Conservation (phyloP, 1,284 basidiomycete genomes). For the Marasmius sp. region DNA sequence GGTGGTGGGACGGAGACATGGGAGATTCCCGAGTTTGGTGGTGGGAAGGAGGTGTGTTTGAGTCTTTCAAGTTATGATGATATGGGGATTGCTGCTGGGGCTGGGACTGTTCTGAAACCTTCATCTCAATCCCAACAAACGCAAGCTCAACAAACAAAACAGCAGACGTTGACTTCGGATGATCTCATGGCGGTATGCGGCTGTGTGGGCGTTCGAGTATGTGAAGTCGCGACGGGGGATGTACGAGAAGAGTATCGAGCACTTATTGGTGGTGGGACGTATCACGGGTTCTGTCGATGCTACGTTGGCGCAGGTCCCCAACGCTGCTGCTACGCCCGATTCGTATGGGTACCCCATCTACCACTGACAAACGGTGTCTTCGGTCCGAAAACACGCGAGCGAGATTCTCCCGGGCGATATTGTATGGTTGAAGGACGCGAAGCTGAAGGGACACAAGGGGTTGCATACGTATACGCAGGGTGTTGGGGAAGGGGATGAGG, state of each 20-base stretch:
- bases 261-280: conserved; percentile 82
- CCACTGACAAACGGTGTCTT: conserved; percentile 61
- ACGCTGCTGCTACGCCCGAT: conserved; percentile 38
- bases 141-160: conserved; percentile 12
- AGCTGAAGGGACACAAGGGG: conserved; percentile 87
- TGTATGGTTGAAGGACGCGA: conserved; percentile 73
- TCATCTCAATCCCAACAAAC: conserved; percentile 14
- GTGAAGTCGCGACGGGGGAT: conserved; percentile 67
- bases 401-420: conserved; percentile 89
- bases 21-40: conserved; percentile 43
- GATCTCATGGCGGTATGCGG: conserved; percentile 72
- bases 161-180: conserved; percentile 48
- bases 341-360: conserved; percentile 77
- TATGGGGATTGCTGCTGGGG: conserved; percentile 36
- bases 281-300: conserved; percentile 74
- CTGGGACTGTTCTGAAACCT: conserved; percentile 13
- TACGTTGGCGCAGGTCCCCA: conserved; percentile 61
- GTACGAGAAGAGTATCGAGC: conserved; percentile 70
- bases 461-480: conserved; percentile 70
- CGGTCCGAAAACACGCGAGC: conserved; percentile 70
- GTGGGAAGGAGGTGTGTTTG: conserved; percentile 24
- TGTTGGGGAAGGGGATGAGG: conserved; percentile 59
- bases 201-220: conserved; percentile 73
- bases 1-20: conserved; percentile 33
- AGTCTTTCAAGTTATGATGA: conserved; percentile 48